phyloP scores from a whole-genome alignment of 1,284 basidiomycete species.

The Sanghuangporus sanghuang region DNA sequence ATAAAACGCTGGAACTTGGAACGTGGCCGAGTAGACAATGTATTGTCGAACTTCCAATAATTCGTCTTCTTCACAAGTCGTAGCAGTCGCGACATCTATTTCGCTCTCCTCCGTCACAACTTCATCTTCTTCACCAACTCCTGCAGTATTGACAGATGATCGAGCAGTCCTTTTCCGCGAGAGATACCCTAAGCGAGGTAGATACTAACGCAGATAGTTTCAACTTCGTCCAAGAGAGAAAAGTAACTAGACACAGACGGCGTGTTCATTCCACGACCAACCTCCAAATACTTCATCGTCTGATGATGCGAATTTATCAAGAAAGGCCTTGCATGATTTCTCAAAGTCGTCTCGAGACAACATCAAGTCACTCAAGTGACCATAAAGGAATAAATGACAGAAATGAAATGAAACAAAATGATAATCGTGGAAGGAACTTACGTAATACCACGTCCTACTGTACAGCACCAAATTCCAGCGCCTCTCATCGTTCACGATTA shows the following conservation, averaged over 20 bases:
- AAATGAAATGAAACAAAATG: background rate
- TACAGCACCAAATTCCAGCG: slow-evolving; percentile 4
- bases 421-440: background rate
- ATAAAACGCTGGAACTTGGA: slow-evolving; percentile 75
- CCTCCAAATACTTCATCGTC: slow-evolving; percentile 24
- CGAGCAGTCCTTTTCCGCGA: slow-evolving; percentile 13
- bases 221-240: slow-evolving; percentile 8
- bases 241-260: slow-evolving; percentile 33
- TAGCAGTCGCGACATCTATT: slow-evolving; percentile 29
- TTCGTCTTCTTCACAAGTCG: background rate
- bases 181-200: slow-evolving; percentile 17
- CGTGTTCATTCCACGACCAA: slow-evolving; percentile 56
- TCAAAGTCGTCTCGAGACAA: slow-evolving; percentile 60
- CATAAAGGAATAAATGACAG: no score
- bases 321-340: slow-evolving; percentile 50
- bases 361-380: slow-evolving; percentile 15
- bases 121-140: slow-evolving; percentile 17
- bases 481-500: slow-evolving; percentile 6
- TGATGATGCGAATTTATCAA: slow-evolving; percentile 27
- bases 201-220: background rate
- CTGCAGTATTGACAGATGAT: slow-evolving; percentile 1
- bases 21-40: slow-evolving; percentile 68
- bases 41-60: slow-evolving; percentile 40
- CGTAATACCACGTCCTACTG: background rate
- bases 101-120: slow-evolving; percentile 19